These are phyloP conservation scores for Amniculicola lignicola DNA, from an alignment of 495 filamentous ascomycete genomes.

Conservation along the genomic window DNA sequence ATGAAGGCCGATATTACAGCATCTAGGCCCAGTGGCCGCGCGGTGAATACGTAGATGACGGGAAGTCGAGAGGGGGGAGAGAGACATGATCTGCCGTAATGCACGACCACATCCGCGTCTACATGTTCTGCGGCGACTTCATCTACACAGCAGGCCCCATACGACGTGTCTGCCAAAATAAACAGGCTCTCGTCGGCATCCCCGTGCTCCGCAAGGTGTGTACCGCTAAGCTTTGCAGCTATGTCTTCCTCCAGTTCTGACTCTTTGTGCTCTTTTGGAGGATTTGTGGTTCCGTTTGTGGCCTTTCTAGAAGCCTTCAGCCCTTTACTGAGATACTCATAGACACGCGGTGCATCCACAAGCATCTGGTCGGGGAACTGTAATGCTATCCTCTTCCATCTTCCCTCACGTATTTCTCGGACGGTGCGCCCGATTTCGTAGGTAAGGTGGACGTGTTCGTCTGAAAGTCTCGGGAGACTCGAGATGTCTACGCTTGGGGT, in stretches of 20 bases:
- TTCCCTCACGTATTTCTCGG: slow-evolving; percentile 63
- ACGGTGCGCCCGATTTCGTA: slow-evolving; percentile 88
- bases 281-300: neutral
- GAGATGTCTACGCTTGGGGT: slow-evolving; percentile 38
- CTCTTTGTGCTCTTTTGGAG: neutral
- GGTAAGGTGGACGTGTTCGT: slow-evolving; percentile 69
- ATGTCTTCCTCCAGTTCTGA: slow-evolving; percentile 1
- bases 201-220: slow-evolving; percentile 17
- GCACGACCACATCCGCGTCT: slow-evolving; percentile 84
- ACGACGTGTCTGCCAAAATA: slow-evolving; percentile 94
- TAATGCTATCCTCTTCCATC: slow-evolving; percentile 75
- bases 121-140: slow-evolving; percentile 96
- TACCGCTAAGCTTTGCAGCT: slow-evolving; percentile 4
- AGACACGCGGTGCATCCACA: slow-evolving; percentile 77
- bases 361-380: slow-evolving; percentile 96
- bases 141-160: slow-evolving; percentile 95
- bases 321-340: slow-evolving; percentile 61
- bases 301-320: slow-evolving; percentile 44
- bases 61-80: slow-evolving; percentile 86
- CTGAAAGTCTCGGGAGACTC: slow-evolving; percentile 45
- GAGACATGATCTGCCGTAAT: slow-evolving; percentile 90
- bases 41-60: slow-evolving; percentile 89
- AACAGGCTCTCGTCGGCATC: slow-evolving; percentile 57
- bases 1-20: slow-evolving; percentile 61
- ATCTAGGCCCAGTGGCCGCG: slow-evolving; percentile 58